Evolutionary conservation across 164 flowering plant species (phyloP).

Genomic region (Kalanchoe fedtschenkoi): DNA sequence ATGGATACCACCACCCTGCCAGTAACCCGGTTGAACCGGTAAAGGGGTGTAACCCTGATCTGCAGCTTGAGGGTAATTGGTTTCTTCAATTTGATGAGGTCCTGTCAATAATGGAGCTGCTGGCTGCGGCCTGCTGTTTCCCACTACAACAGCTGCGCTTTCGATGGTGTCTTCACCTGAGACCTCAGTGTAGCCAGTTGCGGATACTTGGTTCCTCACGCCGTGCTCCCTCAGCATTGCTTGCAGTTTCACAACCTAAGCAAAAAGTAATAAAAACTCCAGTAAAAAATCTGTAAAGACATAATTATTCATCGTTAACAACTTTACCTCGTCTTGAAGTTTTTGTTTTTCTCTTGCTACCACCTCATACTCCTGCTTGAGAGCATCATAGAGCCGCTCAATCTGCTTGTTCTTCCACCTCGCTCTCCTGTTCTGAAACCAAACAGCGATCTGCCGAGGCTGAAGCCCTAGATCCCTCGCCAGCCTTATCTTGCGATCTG

Average conservation of each 20-base stretch:
- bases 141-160: slow-evolving; percentile 31
- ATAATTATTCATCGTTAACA: background rate
- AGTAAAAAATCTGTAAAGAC: background rate
- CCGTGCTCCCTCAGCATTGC: slow-evolving; percentile 28
- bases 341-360: slow-evolving; percentile 49
- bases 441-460: slow-evolving; percentile 69
- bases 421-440: slow-evolving; percentile 82
- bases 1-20: background rate
- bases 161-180: slow-evolving; percentile 53
- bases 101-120: background rate
- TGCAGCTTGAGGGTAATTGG: background rate
- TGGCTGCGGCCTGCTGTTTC: background rate
- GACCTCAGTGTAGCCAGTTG: slow-evolving; percentile 27
- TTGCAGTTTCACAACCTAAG: slow-evolving; percentile 36
- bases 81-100: background rate
- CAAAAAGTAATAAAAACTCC: background rate
- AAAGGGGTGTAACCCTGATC: background rate
- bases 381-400: slow-evolving; percentile 50
- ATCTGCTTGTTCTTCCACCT: slow-evolving; percentile 81
- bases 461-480: slow-evolving; percentile 64
- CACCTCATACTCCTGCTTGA: slow-evolving; percentile 45
- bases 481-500: slow-evolving; percentile 65
- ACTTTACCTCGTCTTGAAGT: slow-evolving; percentile 58
- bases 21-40: slow-evolving; percentile 1
- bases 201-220: slow-evolving; percentile 26